Conservation (phyloP, 2,329 filamentous ascomycete species). For the Raffaelea arxii region DNA sequence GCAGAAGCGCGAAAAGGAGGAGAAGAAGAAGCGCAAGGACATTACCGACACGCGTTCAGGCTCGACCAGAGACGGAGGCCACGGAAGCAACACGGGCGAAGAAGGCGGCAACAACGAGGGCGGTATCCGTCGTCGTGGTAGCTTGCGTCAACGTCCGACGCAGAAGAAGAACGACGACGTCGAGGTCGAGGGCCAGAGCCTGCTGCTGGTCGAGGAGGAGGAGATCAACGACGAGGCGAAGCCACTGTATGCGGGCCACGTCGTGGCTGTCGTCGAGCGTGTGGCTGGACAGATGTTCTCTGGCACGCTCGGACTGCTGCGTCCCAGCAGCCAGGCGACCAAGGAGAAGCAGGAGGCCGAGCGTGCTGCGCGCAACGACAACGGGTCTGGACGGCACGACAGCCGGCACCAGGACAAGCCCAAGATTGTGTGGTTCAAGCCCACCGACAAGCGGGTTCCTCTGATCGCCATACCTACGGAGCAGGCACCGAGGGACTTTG, state of each 20-base stretch:
- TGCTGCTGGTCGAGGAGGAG: slow-evolving; percentile 94
- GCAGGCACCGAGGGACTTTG: slow-evolving; percentile 93
- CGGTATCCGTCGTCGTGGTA: slow-evolving; percentile 83
- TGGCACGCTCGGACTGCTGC: slow-evolving; percentile 83
- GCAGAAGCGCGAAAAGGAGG: slow-evolving; percentile 98
- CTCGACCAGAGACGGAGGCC: slow-evolving; percentile 62
- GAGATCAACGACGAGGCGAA: slow-evolving; percentile 98
- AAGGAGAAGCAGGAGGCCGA: slow-evolving; percentile 99
- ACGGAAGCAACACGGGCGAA: slow-evolving; percentile 52
- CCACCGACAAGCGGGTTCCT: slow-evolving; percentile 96
- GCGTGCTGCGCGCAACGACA: slow-evolving; percentile 77
- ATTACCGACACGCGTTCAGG: slow-evolving; percentile 83
- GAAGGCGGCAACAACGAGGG: slow-evolving; percentile 58
- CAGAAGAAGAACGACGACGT: slow-evolving; percentile 99
- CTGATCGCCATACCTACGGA: slow-evolving; percentile 97
- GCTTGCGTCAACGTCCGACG: slow-evolving; percentile 89
- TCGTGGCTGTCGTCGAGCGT: slow-evolving; percentile 94
- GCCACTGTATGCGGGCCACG: slow-evolving; percentile 90
- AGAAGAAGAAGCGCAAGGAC: slow-evolving; percentile 99
- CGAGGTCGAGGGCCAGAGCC: slow-evolving; percentile 93
- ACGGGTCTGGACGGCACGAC: slow-evolving; percentile 54
- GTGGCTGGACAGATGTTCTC: slow-evolving; percentile 99
- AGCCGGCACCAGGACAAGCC: slow-evolving; percentile 89
- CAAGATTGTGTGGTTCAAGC: slow-evolving; percentile 99
- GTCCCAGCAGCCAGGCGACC: slow-evolving; percentile 94